Percentiles rank a stretch among this genome's conserved stretches.
These are phyloP conservation scores for Clavaria fumosa DNA, from an alignment of 768 basidiomycete genomes.

Conservation along the genomic window DNA sequence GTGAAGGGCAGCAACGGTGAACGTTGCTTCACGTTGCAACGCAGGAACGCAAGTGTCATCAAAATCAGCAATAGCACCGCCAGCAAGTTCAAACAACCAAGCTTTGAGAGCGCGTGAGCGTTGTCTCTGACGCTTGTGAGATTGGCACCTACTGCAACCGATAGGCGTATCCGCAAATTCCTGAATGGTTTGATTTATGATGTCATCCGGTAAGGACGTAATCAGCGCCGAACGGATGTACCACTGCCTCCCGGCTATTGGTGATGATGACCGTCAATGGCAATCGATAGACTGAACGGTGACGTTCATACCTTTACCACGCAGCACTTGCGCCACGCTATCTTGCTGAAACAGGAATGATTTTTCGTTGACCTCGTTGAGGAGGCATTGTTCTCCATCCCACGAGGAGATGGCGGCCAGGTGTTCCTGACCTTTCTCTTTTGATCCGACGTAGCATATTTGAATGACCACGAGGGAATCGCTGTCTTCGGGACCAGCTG, in stretches of 20 bases:
- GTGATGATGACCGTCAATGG: neutral
- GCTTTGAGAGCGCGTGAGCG: slow-evolving; percentile 26
- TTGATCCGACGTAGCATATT: slow-evolving; percentile 75
- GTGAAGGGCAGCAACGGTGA: slow-evolving; percentile 80
- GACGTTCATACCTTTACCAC: slow-evolving; percentile 50
- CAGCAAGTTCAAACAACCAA: slow-evolving; percentile 87
- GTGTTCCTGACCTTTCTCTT: slow-evolving; percentile 61
- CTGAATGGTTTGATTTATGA: slow-evolving; percentile 69
- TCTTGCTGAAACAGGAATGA: slow-evolving; percentile 83
- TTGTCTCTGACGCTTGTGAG: slow-evolving; percentile 4
- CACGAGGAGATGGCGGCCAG: slow-evolving; percentile 72
- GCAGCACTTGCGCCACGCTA: slow-evolving; percentile 78
- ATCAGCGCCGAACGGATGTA: slow-evolving; percentile 81
- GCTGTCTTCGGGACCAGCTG: slow-evolving; percentile 72
- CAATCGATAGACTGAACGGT: slow-evolving; percentile 2
- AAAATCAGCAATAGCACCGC: slow-evolving; percentile 61
- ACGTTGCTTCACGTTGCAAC: slow-evolving; percentile 62
- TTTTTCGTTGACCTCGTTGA: slow-evolving; percentile 87
- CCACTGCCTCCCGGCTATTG: slow-evolving; percentile 68
- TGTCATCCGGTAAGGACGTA: slow-evolving; percentile 70
- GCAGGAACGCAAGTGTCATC: slow-evolving; percentile 65
- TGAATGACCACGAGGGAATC: slow-evolving; percentile 84
- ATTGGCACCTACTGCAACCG: slow-evolving; percentile 64
- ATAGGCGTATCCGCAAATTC: slow-evolving; percentile 74
- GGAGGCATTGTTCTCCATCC: slow-evolving; percentile 73